These are phyloP conservation scores for Panaeolus cyanescens DNA, from an alignment of 768 basidiomycete species.

Conservation along the genomic window DNA sequence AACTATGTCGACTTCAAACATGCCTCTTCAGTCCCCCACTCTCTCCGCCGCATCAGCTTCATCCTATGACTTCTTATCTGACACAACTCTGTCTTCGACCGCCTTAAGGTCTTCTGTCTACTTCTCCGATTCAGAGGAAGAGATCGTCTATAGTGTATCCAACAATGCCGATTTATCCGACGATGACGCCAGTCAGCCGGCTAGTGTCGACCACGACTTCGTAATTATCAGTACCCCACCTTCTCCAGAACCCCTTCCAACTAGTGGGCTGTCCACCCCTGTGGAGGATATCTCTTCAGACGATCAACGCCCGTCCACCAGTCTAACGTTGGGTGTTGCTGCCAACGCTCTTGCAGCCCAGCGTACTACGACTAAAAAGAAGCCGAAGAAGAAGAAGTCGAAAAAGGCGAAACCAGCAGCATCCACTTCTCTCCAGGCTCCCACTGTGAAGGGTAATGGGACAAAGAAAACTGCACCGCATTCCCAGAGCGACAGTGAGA, in stretches of 20 bases:
- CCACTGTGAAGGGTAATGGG: slow-evolving; percentile 8
- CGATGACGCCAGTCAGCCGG: slow-evolving; percentile 28
- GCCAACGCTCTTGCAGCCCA: not conserved
- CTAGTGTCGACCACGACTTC: slow-evolving; percentile 47
- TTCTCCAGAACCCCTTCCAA: slow-evolving; percentile 17
- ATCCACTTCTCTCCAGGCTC: not conserved
- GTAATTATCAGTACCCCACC: slow-evolving; percentile 43
- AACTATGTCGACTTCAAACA: slow-evolving; percentile 8
- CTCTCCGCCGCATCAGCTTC: slow-evolving; percentile 27
- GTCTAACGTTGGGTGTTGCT: not conserved
- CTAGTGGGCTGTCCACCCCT: slow-evolving; percentile 1
- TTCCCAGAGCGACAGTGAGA: slow-evolving; percentile 15
- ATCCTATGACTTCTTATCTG: slow-evolving; percentile 33
- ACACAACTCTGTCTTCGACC: slow-evolving; percentile 20
- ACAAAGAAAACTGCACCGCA: not conserved
- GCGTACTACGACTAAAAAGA: not conserved
- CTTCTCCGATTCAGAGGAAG: slow-evolving; percentile 51
- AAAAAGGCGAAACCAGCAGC: slow-evolving; percentile 15
- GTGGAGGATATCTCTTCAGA: not conserved
- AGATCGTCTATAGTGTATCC: slow-evolving; percentile 54
- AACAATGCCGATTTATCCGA: slow-evolving; percentile 28
- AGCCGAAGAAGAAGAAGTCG: slow-evolving; percentile 10
- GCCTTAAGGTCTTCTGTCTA: slow-evolving; percentile 13
- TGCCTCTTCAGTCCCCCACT: slow-evolving; percentile 8
- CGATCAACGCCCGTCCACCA: slow-evolving; percentile 13